Conservation (phyloP, 2,329 filamentous ascomycete species). For the Cercospora zeae-maydis region DNA sequence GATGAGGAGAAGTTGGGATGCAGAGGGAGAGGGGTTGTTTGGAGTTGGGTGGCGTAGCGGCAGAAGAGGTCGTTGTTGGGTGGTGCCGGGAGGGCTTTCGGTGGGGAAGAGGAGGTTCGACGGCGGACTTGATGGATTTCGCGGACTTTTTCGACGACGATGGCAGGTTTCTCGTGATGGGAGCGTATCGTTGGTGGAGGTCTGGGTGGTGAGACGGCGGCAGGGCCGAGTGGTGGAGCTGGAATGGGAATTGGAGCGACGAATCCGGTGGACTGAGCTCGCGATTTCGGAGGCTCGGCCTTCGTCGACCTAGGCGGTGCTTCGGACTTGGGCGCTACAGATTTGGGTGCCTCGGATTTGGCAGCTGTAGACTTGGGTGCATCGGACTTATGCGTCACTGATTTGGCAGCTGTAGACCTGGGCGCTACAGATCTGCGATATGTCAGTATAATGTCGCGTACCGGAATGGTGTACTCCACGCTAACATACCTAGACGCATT, state of each 20-base stretch:
- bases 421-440: slow-evolving; percentile 1
- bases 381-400: no score
- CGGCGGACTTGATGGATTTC: background rate
- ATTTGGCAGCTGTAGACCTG: slow-evolving; percentile 1
- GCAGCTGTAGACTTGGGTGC: background rate
- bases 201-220: background rate
- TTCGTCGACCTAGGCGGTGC: slow-evolving; percentile 8
- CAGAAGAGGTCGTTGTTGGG: slow-evolving; percentile 20
- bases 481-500: slow-evolving; percentile 1
- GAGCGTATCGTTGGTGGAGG: background rate
- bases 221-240: slow-evolving; percentile 6
- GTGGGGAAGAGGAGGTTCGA: background rate
- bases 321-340: background rate
- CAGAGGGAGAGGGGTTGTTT: slow-evolving; percentile 16
- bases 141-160: background rate
- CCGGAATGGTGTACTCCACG: background rate
- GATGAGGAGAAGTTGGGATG: slow-evolving; percentile 17
- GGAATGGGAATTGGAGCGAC: slow-evolving; percentile 8
- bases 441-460: background rate
- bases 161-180: background rate
- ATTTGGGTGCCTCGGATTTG: slow-evolving; percentile 1
- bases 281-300: slow-evolving; percentile 7
- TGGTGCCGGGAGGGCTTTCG: slow-evolving; percentile 20
- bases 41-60: slow-evolving; percentile 21
- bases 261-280: background rate